Evolutionary conservation across 1,284 basidiomycete genomes (phyloP).

Genomic region (Melampsora americana): DNA sequence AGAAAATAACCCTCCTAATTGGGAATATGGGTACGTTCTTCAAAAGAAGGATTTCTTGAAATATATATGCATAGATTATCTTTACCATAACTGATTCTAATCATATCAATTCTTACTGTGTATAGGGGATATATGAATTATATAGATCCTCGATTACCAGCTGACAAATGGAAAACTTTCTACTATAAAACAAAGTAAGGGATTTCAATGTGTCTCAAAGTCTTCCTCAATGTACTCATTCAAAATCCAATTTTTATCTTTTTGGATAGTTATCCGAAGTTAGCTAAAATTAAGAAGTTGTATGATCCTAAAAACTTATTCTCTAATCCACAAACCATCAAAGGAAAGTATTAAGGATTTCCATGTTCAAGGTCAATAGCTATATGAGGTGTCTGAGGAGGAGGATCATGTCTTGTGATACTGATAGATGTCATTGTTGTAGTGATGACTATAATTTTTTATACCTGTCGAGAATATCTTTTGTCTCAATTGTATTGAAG

Average conservation of each 20-base stretch:
- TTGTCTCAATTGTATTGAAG: too few species aligned
- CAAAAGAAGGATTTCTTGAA: too few species aligned
- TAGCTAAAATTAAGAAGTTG: slow-evolving; percentile 13
- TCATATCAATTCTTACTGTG: not conserved
- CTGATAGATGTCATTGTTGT: too few species aligned
- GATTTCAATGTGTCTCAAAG: not conserved
- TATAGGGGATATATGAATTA: slow-evolving; percentile 40
- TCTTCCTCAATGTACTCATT: too few species aligned
- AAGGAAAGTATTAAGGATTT: too few species aligned
- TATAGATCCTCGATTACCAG: slow-evolving; percentile 26
- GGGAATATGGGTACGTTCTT: slow-evolving; percentile 24
- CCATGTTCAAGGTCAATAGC: too few species aligned
- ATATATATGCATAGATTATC: too few species aligned
- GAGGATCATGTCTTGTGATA: too few species aligned
- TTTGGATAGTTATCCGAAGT: slow-evolving; percentile 8
- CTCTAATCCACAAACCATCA: slow-evolving; percentile 20
- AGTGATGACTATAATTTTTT: too few species aligned
- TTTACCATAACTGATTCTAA: not conserved
- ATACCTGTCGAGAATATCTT: too few species aligned
- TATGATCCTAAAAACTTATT: slow-evolving; percentile 36
- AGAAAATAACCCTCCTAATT: slow-evolving; percentile 18
- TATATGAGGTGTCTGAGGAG: too few species aligned
- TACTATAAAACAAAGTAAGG: slow-evolving; percentile 35
- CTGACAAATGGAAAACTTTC: slow-evolving; percentile 16
- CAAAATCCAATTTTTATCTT: not conserved